These are phyloP conservation scores for Cryphonectria parasitica DNA, from an alignment of 2,329 filamentous ascomycete species.

Conservation along the genomic window DNA sequence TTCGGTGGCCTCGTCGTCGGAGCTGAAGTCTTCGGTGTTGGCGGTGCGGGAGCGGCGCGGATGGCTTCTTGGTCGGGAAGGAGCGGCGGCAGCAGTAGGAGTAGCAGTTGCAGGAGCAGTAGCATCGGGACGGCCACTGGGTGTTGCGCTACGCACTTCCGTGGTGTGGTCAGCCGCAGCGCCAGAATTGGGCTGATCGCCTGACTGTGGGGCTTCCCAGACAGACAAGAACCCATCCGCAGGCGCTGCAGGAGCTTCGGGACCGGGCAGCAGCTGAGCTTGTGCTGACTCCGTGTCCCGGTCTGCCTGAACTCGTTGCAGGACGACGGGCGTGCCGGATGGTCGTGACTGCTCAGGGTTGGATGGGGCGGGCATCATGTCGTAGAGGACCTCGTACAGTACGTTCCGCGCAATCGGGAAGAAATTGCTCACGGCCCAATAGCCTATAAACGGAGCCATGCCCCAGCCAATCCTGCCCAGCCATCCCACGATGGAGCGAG, in stretches of 20 bases:
- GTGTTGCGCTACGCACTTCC: slow-evolving; percentile 14
- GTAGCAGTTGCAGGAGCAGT: background rate
- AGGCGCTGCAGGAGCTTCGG: slow-evolving; percentile 1
- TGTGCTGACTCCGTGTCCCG: slow-evolving; percentile 7
- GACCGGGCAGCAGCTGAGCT: slow-evolving; percentile 8
- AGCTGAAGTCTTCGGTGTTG: slow-evolving; percentile 48
- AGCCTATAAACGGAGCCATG: slow-evolving; percentile 51
- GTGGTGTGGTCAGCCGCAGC: slow-evolving; percentile 3
- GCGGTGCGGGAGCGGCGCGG: slow-evolving; percentile 23
- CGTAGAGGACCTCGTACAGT: slow-evolving; percentile 19
- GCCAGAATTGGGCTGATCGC: slow-evolving; percentile 2
- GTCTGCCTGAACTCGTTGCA: slow-evolving; percentile 9
- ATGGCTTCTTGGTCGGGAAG: slow-evolving; percentile 16
- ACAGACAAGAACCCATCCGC: slow-evolving; percentile 8
- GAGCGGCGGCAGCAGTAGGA: background rate
- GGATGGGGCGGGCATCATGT: slow-evolving; percentile 21
- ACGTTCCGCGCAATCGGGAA: slow-evolving; percentile 30
- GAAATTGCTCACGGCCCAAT: slow-evolving; percentile 41
- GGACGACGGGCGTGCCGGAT: slow-evolving; percentile 2
- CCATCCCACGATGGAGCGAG: slow-evolving; percentile 49
- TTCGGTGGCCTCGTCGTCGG: slow-evolving; percentile 58
- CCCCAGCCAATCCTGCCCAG: slow-evolving; percentile 46
- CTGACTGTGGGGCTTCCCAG: slow-evolving; percentile 19
- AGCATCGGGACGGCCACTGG: slow-evolving; percentile 11
- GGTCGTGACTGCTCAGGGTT: slow-evolving; percentile 11